A percentile compares a stretch with the other conserved stretches of the same genome.
These are phyloP conservation scores for Quercus parvula DNA, from an alignment of 306 rosid genomes.

Conservation along the genomic window DNA sequence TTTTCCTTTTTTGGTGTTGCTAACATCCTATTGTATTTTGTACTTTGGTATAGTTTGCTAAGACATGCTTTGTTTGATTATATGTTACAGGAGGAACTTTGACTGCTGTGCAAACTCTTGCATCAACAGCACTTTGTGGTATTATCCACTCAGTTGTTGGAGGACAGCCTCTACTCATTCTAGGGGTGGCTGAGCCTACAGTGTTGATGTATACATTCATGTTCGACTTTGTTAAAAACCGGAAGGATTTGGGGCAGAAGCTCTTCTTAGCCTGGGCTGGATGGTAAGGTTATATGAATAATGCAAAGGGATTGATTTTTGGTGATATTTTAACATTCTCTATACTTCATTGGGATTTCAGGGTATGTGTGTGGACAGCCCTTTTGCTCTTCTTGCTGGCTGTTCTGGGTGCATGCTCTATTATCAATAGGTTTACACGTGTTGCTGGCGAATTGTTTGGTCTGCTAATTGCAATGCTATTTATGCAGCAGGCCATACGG, in stretches of 20 bases:
- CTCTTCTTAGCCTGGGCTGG: conserved; percentile 91
- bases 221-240: conserved; percentile 83
- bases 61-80: conserved; percentile 24
- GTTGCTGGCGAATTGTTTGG: conserved; percentile 96
- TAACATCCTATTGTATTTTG: conserved; percentile 14
- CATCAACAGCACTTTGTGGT: conserved; percentile 92
- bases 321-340: conserved; percentile 20
- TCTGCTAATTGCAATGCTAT: conserved; percentile 88
- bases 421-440: conserved; percentile 92
- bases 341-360: conserved; percentile 26
- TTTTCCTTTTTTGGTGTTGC: conserved; percentile 15
- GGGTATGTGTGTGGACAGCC: conserved; percentile 97
- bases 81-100: conserved; percentile 70
- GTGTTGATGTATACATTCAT: conserved; percentile 93
- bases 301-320: conserved; percentile 8
- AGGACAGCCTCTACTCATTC: conserved; percentile 95
- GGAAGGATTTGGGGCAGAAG: conserved; percentile 83
- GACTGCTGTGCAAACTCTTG: conserved; percentile 96
- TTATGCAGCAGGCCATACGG: conserved; percentile 95
- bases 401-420: conserved; percentile 85
- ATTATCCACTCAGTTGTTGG: conserved; percentile 82
- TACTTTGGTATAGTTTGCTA: conserved; percentile 28
- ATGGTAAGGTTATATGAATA: conserved; percentile 48
- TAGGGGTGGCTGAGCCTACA: conserved; percentile 97
- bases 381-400: conserved; percentile 85